Evolutionary conservation across 805 yeast genomes (phyloP).

Genomic region (Metschnikowia shivogae): DNA sequence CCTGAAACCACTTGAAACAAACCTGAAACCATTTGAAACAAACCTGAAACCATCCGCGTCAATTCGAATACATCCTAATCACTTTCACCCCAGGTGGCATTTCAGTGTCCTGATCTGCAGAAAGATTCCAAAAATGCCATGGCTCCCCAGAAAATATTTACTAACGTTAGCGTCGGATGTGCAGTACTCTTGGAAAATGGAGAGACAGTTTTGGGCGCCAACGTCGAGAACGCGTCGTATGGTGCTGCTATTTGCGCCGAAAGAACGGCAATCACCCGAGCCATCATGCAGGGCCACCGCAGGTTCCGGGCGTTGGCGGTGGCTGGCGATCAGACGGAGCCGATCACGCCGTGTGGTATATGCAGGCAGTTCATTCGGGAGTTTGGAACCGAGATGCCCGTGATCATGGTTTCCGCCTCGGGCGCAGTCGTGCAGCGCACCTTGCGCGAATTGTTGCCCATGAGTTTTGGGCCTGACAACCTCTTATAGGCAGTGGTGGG

Average conservation of each 20-base stretch:
- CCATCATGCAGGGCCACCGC: conserved; percentile 36
- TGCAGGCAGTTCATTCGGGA: conserved; percentile 90
- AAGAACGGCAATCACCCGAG: conserved; percentile 31
- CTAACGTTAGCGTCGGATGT: conserved; percentile 64
- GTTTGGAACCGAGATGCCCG: conserved; percentile 55
- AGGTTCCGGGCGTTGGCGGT: conserved; percentile 61
- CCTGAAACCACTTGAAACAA: no score
- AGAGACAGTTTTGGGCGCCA: conserved; percentile 64
- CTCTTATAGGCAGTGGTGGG: background rate
- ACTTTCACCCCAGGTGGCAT: no score
- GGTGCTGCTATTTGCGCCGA: conserved; percentile 50
- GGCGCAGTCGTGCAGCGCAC: conserved; percentile 45
- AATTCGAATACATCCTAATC: no score
- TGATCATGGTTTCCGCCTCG: conserved; percentile 63
- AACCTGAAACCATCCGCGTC: no score
- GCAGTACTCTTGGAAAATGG: conserved; percentile 53
- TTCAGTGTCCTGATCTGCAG: no score
- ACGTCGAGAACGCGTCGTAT: conserved; percentile 90
- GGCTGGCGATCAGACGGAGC: conserved; percentile 52
- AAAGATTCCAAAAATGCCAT: no score
- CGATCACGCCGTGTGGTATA: conserved; percentile 88
- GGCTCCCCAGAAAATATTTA: background rate
- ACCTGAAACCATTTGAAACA: no score
- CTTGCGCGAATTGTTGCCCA: conserved; percentile 66
- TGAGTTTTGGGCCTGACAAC: conserved; percentile 82